phyloP scores from a whole-genome alignment of 2,329 filamentous ascomycete species.

The Calonectria pseudoturangicola region DNA sequence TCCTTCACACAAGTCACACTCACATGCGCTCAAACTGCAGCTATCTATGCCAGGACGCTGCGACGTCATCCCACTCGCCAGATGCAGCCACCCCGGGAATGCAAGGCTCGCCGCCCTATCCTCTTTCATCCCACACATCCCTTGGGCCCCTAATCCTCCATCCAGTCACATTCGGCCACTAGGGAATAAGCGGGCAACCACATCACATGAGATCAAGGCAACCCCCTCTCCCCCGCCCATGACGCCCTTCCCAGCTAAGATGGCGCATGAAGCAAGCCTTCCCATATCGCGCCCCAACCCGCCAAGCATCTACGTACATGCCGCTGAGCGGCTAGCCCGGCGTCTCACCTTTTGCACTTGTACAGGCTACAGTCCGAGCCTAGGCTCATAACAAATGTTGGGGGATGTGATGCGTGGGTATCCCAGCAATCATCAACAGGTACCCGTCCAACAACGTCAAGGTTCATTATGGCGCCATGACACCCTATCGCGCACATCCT shows the following conservation, averaged over 20 bases:
- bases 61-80: slow-evolving; percentile 26
- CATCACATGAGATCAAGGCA: slow-evolving; percentile 26
- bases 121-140: slow-evolving; percentile 26
- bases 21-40: slow-evolving; percentile 13
- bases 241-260: slow-evolving; percentile 44
- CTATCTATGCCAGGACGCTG: background rate
- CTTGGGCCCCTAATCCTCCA: background rate
- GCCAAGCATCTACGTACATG: slow-evolving; percentile 1
- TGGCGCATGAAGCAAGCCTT: slow-evolving; percentile 39
- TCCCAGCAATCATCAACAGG: background rate
- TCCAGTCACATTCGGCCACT: slow-evolving; percentile 6
- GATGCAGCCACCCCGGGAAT: slow-evolving; percentile 33
- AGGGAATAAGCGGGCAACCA: background rate
- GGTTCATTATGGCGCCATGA: background rate
- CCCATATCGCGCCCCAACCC: slow-evolving; percentile 11
- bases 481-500: background rate
- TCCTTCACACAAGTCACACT: slow-evolving; percentile 3
- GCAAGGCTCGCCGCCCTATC: slow-evolving; percentile 22
- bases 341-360: background rate
- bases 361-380: background rate
- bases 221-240: slow-evolving; percentile 33
- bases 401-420: background rate
- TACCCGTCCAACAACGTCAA: background rate
- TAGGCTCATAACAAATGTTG: too few species aligned
- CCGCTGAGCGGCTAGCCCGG: slow-evolving; percentile 30